Percentiles rank a stretch among this genome's conserved stretches.
phyloP scores from a whole-genome alignment of 352 stramenopile genomes.

The Hyaloperonospora brassicae region DNA sequence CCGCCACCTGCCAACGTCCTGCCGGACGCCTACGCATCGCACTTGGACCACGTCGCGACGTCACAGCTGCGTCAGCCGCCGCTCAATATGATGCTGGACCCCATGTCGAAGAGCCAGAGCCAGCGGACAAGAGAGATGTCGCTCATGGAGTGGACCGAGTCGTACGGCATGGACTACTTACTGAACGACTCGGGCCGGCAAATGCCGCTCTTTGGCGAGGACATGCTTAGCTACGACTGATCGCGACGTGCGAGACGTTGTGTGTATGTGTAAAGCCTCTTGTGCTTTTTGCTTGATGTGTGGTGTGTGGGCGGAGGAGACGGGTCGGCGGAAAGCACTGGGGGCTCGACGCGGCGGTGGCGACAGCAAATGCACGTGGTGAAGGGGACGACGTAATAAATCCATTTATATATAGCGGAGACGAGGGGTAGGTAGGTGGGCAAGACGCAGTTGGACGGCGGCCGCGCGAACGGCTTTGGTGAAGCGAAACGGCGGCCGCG shows the following conservation, averaged over 20 bases:
- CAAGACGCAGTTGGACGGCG: background rate
- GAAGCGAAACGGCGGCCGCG: slow-evolving; percentile 2
- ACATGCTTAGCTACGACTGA: slow-evolving; percentile 53
- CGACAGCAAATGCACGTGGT: background rate
- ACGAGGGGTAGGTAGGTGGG: background rate
- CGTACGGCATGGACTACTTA: slow-evolving; percentile 74
- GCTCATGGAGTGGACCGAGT: slow-evolving; percentile 72
- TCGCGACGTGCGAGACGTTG: background rate
- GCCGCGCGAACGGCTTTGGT: slow-evolving; percentile 2
- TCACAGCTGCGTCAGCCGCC: slow-evolving; percentile 17
- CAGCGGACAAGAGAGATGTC: slow-evolving; percentile 52
- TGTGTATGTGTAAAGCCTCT: slow-evolving; percentile 1
- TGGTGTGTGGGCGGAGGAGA: background rate
- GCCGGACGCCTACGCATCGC: slow-evolving; percentile 14
- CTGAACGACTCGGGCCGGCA: slow-evolving; percentile 47
- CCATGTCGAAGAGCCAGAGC: slow-evolving; percentile 36
- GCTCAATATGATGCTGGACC: slow-evolving; percentile 30
- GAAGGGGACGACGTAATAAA: slow-evolving; percentile 17
- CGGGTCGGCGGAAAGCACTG: too few species aligned
- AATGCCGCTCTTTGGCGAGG: slow-evolving; percentile 54
- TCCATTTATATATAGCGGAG: slow-evolving; percentile 20
- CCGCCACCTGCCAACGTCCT: slow-evolving; percentile 15
- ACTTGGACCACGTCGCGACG: slow-evolving; percentile 19
- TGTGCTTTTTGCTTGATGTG: slow-evolving; percentile 1
- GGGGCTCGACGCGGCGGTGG: slow-evolving; percentile 1